Evolutionary conservation across 257 asterid species (phyloP).

Genomic region (Nicotiana sylvestris): DNA sequence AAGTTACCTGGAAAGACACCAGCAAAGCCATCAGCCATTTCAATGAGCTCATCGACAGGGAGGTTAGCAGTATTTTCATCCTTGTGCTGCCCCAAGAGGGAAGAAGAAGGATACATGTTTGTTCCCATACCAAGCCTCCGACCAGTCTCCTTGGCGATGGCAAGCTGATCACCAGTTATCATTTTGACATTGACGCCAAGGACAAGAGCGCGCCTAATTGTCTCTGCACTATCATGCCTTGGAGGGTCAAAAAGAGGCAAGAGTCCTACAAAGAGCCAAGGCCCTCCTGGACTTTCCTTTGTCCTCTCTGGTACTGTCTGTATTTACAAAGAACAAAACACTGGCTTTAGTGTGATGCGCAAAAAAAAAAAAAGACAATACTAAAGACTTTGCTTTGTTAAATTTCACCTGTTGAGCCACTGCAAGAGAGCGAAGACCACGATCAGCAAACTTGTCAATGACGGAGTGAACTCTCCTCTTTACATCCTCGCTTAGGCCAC

Average conservation of each 20-base stretch:
- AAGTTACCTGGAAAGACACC: constrained; percentile 45
- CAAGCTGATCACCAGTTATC: constrained; percentile 51
- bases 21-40: constrained; percentile 50
- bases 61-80: constrained; percentile 34
- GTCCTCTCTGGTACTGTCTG: constrained; percentile 47
- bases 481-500: constrained; percentile 28
- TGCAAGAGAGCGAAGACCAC: constrained; percentile 59
- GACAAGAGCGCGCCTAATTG: constrained; percentile 44
- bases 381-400: not conserved
- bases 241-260: constrained; percentile 65
- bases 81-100: constrained; percentile 42
- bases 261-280: constrained; percentile 54
- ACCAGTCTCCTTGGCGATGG: constrained; percentile 48
- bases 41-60: constrained; percentile 45
- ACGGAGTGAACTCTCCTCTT: constrained; percentile 35
- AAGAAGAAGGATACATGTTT: constrained; percentile 50
- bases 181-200: constrained; percentile 60
- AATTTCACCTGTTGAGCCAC: constrained; percentile 42
- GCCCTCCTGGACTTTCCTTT: constrained; percentile 50
- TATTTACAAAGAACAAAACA: not conserved
- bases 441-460: constrained; percentile 54
- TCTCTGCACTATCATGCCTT: constrained; percentile 55
- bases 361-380: not conserved
- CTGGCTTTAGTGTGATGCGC: not conserved
- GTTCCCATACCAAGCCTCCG: constrained; percentile 53